Conservation (phyloP, 179 eudicot genomes). For the Beta corolliflora region DNA sequence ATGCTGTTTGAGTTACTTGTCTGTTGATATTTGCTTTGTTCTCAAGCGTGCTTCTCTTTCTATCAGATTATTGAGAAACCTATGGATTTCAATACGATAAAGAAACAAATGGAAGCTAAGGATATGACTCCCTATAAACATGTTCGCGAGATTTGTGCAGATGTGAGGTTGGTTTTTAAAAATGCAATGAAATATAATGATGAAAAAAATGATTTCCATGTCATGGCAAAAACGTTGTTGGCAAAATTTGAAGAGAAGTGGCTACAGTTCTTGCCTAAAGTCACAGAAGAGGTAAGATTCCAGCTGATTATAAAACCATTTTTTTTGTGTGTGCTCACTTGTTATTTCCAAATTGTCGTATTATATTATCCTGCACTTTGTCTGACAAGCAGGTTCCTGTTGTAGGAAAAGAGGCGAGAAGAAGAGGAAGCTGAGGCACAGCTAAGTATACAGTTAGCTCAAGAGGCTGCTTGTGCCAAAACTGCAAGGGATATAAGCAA, state of each 20-base stretch:
- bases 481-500: conserved; percentile 63
- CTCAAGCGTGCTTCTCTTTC: conserved; percentile 18
- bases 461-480: conserved; percentile 71
- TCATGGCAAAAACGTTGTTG: conserved; percentile 69
- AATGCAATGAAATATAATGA: conserved; percentile 94
- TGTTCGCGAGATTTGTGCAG: conserved; percentile 79
- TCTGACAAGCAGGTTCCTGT: conserved; percentile 12
- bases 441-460: conserved; percentile 54
- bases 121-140: conserved; percentile 75
- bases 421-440: conserved; percentile 71
- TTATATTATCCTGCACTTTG: neutral
- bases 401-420: conserved; percentile 69
- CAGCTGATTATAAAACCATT: conserved; percentile 6
- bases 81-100: conserved; percentile 88
- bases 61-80: conserved; percentile 80
- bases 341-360: neutral
- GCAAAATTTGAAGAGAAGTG: conserved; percentile 88
- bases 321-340: neutral
- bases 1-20: neutral
- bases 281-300: conserved; percentile 72
- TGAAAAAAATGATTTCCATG: conserved; percentile 65
- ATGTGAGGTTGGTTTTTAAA: conserved; percentile 69
- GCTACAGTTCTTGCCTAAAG: conserved; percentile 77
- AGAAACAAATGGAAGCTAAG: conserved; percentile 83
- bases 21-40: neutral